phyloP scores from a whole-genome alignment of 805 yeast species.

The Jamesozyma gamospora region DNA sequence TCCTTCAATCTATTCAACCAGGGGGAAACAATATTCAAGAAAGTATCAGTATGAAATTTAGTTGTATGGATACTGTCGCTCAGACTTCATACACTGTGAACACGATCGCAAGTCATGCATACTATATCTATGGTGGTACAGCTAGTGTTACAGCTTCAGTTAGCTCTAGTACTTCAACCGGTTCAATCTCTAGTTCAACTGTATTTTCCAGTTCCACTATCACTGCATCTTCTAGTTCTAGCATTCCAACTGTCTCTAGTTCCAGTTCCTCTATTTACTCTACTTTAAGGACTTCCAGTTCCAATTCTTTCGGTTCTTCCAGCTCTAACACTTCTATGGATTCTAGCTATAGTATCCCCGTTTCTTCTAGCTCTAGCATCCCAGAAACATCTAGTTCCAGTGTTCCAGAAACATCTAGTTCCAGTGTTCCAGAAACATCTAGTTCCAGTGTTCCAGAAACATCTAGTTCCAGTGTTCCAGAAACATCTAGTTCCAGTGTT shows the following conservation, averaged over 20 bases:
- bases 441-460: no score
- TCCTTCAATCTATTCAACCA: slow-evolving; percentile 21
- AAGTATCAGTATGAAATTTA: slow-evolving; percentile 11
- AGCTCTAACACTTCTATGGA: slow-evolving; percentile 1
- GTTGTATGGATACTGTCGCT: slow-evolving; percentile 25
- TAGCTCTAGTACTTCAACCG: not conserved
- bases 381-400: not conserved
- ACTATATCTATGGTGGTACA: slow-evolving; percentile 3
- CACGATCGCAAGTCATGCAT: slow-evolving; percentile 8
- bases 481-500: no score
- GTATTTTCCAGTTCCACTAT: slow-evolving; percentile 6
- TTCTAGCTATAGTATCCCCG: not conserved
- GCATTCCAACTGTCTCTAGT: not conserved
- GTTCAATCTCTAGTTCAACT: not conserved
- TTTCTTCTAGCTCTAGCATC: not conserved
- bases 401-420: no score
- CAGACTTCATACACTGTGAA: slow-evolving; percentile 15
- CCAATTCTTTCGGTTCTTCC: not conserved
- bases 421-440: no score
- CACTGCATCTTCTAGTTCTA: not conserved
- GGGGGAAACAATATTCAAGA: slow-evolving; percentile 17
- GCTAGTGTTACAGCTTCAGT: slow-evolving; percentile 11
- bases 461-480: no score
- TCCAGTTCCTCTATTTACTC: not conserved
- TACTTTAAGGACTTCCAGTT: not conserved